Conservation (phyloP, 352 stramenopile species). For the Globisporangium apiculatum region DNA sequence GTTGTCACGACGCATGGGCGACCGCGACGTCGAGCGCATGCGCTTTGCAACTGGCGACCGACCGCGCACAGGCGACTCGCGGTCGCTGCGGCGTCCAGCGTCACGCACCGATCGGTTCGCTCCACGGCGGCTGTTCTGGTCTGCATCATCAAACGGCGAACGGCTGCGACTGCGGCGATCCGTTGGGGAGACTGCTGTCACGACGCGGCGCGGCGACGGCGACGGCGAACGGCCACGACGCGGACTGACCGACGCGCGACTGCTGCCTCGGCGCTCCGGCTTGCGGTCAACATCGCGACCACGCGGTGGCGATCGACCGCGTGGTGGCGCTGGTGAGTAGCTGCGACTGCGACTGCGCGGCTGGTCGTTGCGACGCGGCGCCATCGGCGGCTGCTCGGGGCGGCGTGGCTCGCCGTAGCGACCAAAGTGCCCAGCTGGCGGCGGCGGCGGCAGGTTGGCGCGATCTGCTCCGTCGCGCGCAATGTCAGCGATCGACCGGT, state of each 20-base stretch:
- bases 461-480: neutral
- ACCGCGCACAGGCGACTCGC: too few relatives aligned
- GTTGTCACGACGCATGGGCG: conserved; percentile 18
- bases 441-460: neutral
- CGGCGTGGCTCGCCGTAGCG: neutral
- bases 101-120: too few relatives aligned
- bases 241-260: neutral
- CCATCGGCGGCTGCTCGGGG: neutral
- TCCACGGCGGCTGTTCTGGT: neutral
- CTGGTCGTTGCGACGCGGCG: conserved; percentile 1
- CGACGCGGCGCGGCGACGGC: conserved; percentile 1
- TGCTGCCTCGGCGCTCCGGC: neutral
- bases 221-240: neutral
- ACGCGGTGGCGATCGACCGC: conserved; percentile 1
- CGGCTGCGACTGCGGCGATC: neutral
- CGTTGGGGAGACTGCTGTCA: neutral
- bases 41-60: conserved; percentile 10
- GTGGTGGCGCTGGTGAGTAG: neutral
- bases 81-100: neutral
- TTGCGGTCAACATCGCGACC: conserved; percentile 3
- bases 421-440: neutral
- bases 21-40: conserved; percentile 29
- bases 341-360: conserved; percentile 11
- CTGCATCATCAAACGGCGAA: neutral
- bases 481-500: neutral